Evolutionary conservation across 2,329 filamentous ascomycete genomes (phyloP), one percentile per base, ranked within the genome.

Genomic region (Harringtonia aguacate): DNA sequence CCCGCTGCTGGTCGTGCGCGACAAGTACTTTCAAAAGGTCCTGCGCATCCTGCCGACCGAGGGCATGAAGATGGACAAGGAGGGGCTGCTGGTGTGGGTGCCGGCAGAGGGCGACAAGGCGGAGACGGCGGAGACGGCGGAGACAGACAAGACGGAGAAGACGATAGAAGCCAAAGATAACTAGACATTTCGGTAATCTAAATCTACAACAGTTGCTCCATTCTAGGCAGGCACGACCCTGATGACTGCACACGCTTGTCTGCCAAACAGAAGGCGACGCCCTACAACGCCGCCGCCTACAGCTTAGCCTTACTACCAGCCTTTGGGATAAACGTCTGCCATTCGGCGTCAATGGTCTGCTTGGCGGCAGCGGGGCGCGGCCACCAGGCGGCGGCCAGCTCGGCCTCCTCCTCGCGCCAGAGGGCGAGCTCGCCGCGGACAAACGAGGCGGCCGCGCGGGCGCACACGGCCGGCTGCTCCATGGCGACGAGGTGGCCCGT

Each of bases 21-120:
- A 95, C 66, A 82, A 84, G 54, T 94, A 95, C 57, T 97, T 95
- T 61, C 89, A 94, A 60, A 95, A 95, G 70, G 80, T 84, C 34
- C 64, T 97, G 46, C 81, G 84, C 48, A 80, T 95, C 28, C 77
- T 88, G 47, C 81, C 86, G 7, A 92, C 86, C 0, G 84, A 82
- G 56, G 84, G 80, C 90, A 46, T 72, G 60, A 49, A 53, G 46
- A 38, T 87, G 81, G 83, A 75, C 86, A 81, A 80, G 61, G 77
- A 82, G 4, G 79, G 78, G 0, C 56, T 84, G 20, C 54, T 80
- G 52, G 56, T 84, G 20, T 84, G 79, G 79, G 68, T 83, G 17
- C 73, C 72, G 30, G 68, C 67, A 13, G 63, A 59, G 44, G 52
- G 50, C 22, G 58, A 59, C 3, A 58, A 60, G 35, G 41, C 41